Conservation (phyloP, 768 basidiomycete species). For the Panellus pusillus region DNA sequence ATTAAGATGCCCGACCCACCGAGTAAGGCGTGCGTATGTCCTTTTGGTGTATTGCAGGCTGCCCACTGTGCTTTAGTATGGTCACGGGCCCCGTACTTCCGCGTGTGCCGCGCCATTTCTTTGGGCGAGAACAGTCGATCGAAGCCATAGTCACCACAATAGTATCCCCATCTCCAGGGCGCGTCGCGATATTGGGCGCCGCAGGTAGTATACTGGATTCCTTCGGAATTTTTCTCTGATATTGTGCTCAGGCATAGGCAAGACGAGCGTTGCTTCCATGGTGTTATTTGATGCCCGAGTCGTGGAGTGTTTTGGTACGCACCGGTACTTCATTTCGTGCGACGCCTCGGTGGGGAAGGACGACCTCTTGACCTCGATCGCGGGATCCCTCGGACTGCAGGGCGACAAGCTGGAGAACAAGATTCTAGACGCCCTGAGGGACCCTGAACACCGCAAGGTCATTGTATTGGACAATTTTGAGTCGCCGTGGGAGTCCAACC, state of each 20-base stretch:
- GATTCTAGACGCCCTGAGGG: constrained; percentile 14
- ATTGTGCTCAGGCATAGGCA: constrained; percentile 14
- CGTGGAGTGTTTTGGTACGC: constrained; percentile 15
- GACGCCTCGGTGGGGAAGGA: constrained; percentile 20
- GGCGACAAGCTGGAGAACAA: constrained; percentile 21
- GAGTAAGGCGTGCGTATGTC: constrained; percentile 14
- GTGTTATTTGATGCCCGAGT: constrained; percentile 17
- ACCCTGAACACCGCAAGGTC: constrained; percentile 7
- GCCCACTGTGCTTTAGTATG: constrained; percentile 2
- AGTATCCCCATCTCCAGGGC: constrained; percentile 7
- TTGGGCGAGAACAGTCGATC: constrained; percentile 16
- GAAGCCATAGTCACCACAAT: constrained; percentile 9
- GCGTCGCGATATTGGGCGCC: constrained; percentile 21
- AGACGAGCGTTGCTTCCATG: constrained; percentile 20
- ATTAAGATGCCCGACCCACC: neutral
- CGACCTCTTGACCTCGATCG: constrained; percentile 21
- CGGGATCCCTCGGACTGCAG: constrained; percentile 15
- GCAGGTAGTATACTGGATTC: constrained; percentile 9
- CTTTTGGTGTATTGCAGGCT: neutral
- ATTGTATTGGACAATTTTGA: constrained; percentile 26
- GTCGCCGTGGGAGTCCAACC: constrained; percentile 21
- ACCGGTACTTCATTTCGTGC: constrained; percentile 19
- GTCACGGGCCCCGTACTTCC: constrained; percentile 17
- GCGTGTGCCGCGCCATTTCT: constrained; percentile 15
- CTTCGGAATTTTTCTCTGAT: neutral